Conservation (phyloP, 208 protist genomes). For the Acanthamoeba sp. region DNA sequence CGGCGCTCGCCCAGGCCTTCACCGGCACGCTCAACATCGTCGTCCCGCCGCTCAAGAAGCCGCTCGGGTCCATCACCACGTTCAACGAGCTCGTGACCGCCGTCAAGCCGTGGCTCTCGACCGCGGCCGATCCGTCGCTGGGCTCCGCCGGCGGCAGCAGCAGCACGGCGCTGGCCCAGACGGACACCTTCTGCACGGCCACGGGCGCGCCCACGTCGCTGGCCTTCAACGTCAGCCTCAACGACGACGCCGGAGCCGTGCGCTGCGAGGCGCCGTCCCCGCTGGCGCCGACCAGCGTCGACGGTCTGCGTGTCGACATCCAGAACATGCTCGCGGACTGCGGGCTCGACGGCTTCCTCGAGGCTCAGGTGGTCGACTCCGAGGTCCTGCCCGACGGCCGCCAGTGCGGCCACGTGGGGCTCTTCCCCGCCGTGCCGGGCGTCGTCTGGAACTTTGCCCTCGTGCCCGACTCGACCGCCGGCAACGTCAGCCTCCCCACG, state of each 20-base stretch:
- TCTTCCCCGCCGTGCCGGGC: constrained; percentile 43
- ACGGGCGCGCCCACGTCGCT: not conserved
- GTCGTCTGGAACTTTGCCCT: constrained; percentile 20
- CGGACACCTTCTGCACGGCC: not conserved
- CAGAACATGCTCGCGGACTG: not conserved
- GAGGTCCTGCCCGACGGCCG: not conserved
- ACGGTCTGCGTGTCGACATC: not conserved
- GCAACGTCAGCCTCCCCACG: not conserved
- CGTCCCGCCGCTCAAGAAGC: constrained; percentile 3
- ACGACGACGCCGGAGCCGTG: not conserved
- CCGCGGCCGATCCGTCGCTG: not conserved
- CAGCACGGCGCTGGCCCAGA: not conserved
- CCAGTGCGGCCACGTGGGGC: not conserved
- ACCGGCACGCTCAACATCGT: not conserved
- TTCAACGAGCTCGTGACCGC: not conserved
- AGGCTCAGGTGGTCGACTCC: not conserved
- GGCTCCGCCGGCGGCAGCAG: too few species aligned
- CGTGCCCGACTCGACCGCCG: not conserved
- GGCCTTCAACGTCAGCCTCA: constrained; percentile 28
- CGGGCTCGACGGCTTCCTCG: not conserved
- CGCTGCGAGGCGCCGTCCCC: not conserved
- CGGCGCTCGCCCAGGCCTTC: constrained; percentile 29
- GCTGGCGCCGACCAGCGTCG: not conserved
- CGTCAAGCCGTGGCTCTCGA: constrained; percentile 5
- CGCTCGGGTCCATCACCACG: constrained; percentile 1